phyloP scores from a whole-genome alignment of 345 rosid species.

The Populus euphratica region DNA sequence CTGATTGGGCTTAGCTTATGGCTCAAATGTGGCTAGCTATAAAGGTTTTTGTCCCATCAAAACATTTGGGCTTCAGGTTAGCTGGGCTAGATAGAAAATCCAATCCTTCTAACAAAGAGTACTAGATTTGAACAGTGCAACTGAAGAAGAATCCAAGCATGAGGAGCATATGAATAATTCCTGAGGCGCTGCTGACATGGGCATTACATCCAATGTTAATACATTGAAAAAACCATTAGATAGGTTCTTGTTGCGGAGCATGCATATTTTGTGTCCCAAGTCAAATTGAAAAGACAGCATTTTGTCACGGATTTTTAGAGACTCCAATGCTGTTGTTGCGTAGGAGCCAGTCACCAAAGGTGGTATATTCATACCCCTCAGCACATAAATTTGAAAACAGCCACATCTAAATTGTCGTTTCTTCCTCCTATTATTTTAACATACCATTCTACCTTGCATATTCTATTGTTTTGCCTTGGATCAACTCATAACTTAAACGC shows the following conservation, averaged over 20 bases:
- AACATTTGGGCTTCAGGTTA: neutral
- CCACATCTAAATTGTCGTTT: neutral
- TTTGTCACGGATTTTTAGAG: neutral
- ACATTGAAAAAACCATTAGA: neutral
- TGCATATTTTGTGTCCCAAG: neutral
- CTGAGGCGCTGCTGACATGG: neutral
- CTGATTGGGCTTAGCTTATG: neutral
- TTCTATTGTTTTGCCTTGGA: conserved; percentile 5
- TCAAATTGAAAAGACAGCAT: neutral
- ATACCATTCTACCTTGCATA: neutral
- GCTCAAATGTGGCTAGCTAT: neutral
- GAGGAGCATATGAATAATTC: neutral
- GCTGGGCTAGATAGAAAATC: neutral
- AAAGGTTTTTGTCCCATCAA: neutral
- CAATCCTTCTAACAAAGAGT: neutral
- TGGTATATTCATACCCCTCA: neutral
- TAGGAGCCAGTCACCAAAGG: neutral
- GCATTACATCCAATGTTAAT: neutral
- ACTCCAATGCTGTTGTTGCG: neutral
- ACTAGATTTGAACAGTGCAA: neutral
- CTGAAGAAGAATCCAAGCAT: neutral
- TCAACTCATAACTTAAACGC: neutral
- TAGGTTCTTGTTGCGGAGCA: neutral
- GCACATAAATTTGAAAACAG: conserved; percentile 6
- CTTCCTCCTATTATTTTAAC: neutral